phyloP scores from a whole-genome alignment of 78 protist genomes.

The Bodo saltans region DNA sequence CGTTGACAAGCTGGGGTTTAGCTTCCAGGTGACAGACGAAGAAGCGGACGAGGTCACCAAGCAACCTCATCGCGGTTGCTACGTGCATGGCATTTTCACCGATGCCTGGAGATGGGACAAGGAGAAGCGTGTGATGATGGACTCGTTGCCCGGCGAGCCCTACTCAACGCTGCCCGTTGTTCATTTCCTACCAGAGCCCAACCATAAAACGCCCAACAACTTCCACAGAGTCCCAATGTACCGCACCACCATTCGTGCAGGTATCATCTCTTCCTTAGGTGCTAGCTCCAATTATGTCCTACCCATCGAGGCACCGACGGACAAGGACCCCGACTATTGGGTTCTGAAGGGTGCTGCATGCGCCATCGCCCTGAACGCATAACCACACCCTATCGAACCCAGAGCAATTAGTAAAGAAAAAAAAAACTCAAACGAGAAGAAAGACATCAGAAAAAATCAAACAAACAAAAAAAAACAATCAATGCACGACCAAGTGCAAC shows the following conservation, averaged over 20 bases:
- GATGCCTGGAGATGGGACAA: constrained; percentile 46
- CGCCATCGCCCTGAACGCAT: constrained; percentile 19
- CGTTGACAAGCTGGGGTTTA: constrained; percentile 26
- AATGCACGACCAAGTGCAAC: too few species aligned
- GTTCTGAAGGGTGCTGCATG: constrained; percentile 29
- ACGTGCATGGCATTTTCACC: constrained; percentile 49
- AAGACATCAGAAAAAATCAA: background rate
- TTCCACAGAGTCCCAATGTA: constrained; percentile 10
- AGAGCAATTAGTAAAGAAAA: background rate
- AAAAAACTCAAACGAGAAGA: background rate
- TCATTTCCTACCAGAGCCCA: constrained; percentile 40
- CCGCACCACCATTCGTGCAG: constrained; percentile 28
- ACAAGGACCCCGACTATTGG: background rate
- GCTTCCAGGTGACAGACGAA: background rate
- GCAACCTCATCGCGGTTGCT: constrained; percentile 52
- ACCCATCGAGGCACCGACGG: constrained; percentile 40
- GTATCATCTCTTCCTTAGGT: constrained; percentile 24
- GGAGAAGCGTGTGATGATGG: background rate
- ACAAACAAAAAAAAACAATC: constrained; percentile 32
- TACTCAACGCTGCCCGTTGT: constrained; percentile 38
- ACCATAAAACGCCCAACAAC: background rate
- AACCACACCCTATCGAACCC: background rate
- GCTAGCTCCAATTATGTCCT: constrained; percentile 11
- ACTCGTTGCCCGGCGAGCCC: constrained; percentile 28
- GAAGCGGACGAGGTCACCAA: constrained; percentile 3